These are phyloP conservation scores for Vanrija sp. DNA, from an alignment of 1,284 basidiomycete genomes.

Conservation along the genomic window DNA sequence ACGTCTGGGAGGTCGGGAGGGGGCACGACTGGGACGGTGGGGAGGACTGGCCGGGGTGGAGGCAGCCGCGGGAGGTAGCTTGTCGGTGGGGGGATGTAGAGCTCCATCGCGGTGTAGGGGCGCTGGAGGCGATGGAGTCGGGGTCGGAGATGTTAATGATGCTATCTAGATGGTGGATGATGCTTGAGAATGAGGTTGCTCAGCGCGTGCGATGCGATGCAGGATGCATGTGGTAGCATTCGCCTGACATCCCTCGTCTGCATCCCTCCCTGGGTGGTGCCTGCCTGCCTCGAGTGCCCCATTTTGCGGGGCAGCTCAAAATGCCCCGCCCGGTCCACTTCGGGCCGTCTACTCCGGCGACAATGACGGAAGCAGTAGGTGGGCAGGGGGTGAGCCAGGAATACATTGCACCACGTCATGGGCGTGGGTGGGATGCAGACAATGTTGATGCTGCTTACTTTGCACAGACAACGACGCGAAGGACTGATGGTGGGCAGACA, in stretches of 20 bases:
- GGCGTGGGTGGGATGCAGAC: too few relatives aligned
- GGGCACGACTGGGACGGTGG: slow-evolving; percentile 40
- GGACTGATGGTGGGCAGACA: too few relatives aligned
- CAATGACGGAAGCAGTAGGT: too few relatives aligned
- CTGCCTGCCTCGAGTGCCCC: not conserved
- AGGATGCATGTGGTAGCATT: not conserved
- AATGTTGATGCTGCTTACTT: too few relatives aligned
- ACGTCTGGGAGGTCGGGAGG: slow-evolving; percentile 32
- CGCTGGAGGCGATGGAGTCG: not conserved
- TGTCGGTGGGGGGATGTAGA: slow-evolving; percentile 36
- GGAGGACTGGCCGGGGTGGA: slow-evolving; percentile 31
- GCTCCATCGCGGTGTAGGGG: slow-evolving; percentile 23
- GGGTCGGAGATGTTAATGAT: not conserved
- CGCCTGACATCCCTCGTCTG: too few relatives aligned
- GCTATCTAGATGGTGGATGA: not conserved
- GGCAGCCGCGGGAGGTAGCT: slow-evolving; percentile 30
- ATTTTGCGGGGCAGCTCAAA: too few relatives aligned
- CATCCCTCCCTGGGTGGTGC: too few relatives aligned
- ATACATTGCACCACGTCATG: too few relatives aligned
- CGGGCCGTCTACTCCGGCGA: too few relatives aligned
- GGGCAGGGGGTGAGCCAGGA: too few relatives aligned
- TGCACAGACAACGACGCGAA: too few relatives aligned
- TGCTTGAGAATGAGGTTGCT: not conserved
- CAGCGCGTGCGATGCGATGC: not conserved
- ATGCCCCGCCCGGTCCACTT: too few relatives aligned